Evolutionary conservation across 768 basidiomycete genomes (phyloP), one percentile per base, ranked within the genome.

Genomic region (Rhizopogon salebrosus): DNA sequence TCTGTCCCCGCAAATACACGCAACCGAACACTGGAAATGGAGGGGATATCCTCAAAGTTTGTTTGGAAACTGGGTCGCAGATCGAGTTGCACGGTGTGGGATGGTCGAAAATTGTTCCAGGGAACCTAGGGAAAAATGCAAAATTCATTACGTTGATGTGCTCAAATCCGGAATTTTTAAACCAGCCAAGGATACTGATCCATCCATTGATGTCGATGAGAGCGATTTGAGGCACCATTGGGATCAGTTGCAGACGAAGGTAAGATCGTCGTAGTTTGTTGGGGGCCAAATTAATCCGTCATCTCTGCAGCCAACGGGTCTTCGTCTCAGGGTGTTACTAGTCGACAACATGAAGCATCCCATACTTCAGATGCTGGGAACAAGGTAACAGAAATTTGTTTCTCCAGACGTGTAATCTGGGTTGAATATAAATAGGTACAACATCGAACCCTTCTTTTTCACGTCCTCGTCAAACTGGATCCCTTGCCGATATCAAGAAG

Each of bases 381-480:
- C 77, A 48, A 77, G 65, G 80, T 80, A 51, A 52, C 68, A 35
- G 48, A 48, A 2, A 8, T 26, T 13, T 24, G 9, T 29, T 37
- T 18, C 29, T 18, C 18, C 20, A 6, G 23, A 6, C 9, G 23
- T 18, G 24, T 9, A 4, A 13, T 18, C 51, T 6, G 24, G 22
- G n/a, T 24, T 18, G 14, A 24, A 11, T 23, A 10, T 41, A 14
- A 13, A 24, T 27, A 61, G 79, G 57, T 79, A 75, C 51, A 74
- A 75, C 54, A 70, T 80, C 51, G 79, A 80, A 57, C 80, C 79
- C 0, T 80, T 80, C 66, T 82, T 75, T 59, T 82, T 79, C 58
- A 75, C 78, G 0, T 79, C 78, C 0, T 75, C 78, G 0, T 58
- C 80, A 10, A 80, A 77, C 55, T 80, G 79, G 79, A 83, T 82